Evolutionary conservation across 768 basidiomycete genomes (phyloP).

Genomic region (Boletus sensibilis): DNA sequence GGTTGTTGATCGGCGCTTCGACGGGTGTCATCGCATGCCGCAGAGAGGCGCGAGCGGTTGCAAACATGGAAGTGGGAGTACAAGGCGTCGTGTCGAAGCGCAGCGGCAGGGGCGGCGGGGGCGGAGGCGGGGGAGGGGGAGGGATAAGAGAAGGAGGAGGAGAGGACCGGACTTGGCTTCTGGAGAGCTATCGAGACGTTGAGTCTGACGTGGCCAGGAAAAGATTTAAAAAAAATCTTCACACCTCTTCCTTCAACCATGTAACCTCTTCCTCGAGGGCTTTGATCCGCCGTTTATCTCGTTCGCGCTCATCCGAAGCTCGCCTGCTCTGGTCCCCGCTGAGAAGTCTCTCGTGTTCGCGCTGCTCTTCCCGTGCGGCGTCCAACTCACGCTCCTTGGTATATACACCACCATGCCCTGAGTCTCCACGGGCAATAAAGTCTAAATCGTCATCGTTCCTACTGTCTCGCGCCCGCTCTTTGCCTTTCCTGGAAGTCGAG

Average conservation of each 20-base stretch:
- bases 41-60: conserved; percentile 63
- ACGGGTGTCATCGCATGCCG: conserved; percentile 51
- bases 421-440: conserved; percentile 38
- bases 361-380: conserved; percentile 53
- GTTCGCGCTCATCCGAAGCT: conserved; percentile 42
- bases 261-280: conserved; percentile 66
- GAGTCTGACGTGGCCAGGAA: not conserved
- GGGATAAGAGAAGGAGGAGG: conserved; percentile 21
- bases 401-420: conserved; percentile 47
- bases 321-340: conserved; percentile 36
- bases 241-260: conserved; percentile 56
- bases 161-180: conserved; percentile 29
- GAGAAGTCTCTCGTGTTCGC: conserved; percentile 41
- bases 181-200: conserved; percentile 43
- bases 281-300: conserved; percentile 63
- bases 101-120: conserved; percentile 34
- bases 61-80: conserved; percentile 43
- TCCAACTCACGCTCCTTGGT: conserved; percentile 65
- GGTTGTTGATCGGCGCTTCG: conserved; percentile 66
- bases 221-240: not conserved
- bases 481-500: conserved; percentile 40
- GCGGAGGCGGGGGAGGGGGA: conserved; percentile 45
- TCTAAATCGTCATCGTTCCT: conserved; percentile 27
- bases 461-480: conserved; percentile 39
- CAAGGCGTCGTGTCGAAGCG: conserved; percentile 33